Conservation (phyloP, 495 filamentous ascomycete genomes). For the Hypoxylon intermedium region DNA sequence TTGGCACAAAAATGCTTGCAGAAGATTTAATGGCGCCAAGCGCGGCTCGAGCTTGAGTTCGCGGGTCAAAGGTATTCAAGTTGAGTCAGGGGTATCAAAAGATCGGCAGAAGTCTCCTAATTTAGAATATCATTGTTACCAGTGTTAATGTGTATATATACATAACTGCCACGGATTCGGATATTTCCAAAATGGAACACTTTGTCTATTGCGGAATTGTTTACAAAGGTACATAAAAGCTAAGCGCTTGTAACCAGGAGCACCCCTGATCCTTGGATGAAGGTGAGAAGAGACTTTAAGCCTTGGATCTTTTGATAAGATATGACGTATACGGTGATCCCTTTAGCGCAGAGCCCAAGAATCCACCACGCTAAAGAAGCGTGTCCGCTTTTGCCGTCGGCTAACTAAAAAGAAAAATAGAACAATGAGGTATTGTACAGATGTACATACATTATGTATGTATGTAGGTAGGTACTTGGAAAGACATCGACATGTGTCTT, state of each 20-base stretch:
- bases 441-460: too few relatives aligned
- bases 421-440: background rate
- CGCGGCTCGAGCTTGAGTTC: conserved; percentile 3
- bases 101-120: conserved; percentile 5
- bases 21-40: conserved; percentile 18
- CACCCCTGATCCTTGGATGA: background rate
- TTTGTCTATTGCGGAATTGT: background rate
- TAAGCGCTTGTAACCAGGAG: background rate
- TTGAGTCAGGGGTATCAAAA: background rate
- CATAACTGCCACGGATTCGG: conserved; percentile 4
- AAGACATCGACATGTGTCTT: too few relatives aligned
- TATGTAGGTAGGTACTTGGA: too few relatives aligned
- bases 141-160: background rate
- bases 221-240: background rate
- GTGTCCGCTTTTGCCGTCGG: conserved; percentile 25
- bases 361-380: conserved; percentile 6
- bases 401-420: background rate
- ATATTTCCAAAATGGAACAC: background rate
- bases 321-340: conserved; percentile 35
- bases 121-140: background rate
- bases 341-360: conserved; percentile 1
- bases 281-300: background rate
- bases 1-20: background rate
- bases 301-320: conserved; percentile 3
- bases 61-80: background rate